Conservation (phyloP, 2,329 filamentous ascomycete genomes). For the Calonectria honghensis region DNA sequence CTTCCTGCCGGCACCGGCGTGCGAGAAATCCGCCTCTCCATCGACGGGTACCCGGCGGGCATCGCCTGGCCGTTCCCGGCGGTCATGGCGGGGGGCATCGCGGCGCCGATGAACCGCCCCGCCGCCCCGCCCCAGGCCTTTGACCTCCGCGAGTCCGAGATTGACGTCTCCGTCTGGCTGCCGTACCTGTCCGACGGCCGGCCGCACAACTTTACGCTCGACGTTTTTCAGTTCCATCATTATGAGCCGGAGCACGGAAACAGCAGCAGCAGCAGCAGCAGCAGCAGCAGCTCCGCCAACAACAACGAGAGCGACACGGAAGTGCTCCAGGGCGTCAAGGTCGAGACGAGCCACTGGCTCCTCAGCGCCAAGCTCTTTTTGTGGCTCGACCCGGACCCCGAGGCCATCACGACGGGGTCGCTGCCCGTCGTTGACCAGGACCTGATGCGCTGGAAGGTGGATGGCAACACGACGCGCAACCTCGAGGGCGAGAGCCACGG, state of each 20-base stretch:
- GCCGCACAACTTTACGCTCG: conserved; percentile 80
- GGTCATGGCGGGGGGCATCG: conserved; percentile 88
- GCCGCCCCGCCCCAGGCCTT: conserved; percentile 87
- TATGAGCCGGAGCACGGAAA: conserved; percentile 52
- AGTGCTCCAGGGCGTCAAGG: not conserved
- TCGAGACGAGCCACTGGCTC: conserved; percentile 12
- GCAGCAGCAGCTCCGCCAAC: not conserved
- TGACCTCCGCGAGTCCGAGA: conserved; percentile 86
- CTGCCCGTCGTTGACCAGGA: not conserved
- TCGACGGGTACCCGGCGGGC: conserved; percentile 83
- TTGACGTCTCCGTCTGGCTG: conserved; percentile 87
- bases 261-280: not conserved
- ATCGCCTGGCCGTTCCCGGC: conserved; percentile 88
- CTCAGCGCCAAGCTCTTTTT: conserved; percentile 15
- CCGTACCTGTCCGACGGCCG: conserved; percentile 80
- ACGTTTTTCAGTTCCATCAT: conserved; percentile 79
- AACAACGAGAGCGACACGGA: conserved; percentile 41
- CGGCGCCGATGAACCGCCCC: conserved; percentile 85
- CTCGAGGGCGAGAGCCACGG: not conserved
- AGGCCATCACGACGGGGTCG: not conserved
- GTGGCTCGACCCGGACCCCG: conserved; percentile 21
- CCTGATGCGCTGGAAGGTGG: not conserved
- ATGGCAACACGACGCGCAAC: not conserved
- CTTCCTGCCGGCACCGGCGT: conserved; percentile 83
- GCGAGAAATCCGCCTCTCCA: conserved; percentile 84